Conservation (phyloP, 805 yeast genomes). For the Zygotorulaspora sp. region DNA sequence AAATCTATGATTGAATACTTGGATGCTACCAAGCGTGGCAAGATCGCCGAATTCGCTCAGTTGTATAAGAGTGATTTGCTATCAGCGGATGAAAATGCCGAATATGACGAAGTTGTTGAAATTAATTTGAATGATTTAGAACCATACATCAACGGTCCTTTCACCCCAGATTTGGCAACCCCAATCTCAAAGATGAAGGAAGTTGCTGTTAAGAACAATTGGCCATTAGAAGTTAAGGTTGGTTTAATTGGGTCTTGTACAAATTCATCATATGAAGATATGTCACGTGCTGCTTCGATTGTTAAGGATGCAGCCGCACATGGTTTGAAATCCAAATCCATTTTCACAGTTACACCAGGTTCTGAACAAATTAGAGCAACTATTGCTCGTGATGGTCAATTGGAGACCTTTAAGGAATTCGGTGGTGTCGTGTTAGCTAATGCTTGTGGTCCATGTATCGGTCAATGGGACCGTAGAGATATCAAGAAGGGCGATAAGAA, state of each 20-base stretch:
- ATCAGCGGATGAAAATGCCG: conserved; percentile 86
- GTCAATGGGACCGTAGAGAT: conserved; percentile 97
- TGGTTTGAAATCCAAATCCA: conserved; percentile 87
- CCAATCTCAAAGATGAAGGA: conserved; percentile 85
- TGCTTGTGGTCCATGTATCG: conserved; percentile 99
- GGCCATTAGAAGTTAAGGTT: conserved; percentile 92
- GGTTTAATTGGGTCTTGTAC: conserved; percentile 98
- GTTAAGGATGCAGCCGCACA: conserved; percentile 84
- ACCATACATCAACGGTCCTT: conserved; percentile 97
- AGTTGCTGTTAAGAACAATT: conserved; percentile 75
- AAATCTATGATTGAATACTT: conserved; percentile 83
- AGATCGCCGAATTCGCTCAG: conserved; percentile 78
- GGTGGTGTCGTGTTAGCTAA: conserved; percentile 95
- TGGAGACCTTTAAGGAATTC: conserved; percentile 79
- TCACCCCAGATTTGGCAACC: conserved; percentile 96
- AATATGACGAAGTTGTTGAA: conserved; percentile 90
- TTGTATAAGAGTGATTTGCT: conserved; percentile 63
- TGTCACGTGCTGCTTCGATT: conserved; percentile 93
- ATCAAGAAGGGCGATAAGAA: conserved; percentile 91
- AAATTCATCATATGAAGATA: conserved; percentile 96
- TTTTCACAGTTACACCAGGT: conserved; percentile 95
- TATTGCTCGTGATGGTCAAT: conserved; percentile 92
- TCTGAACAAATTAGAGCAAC: conserved; percentile 98
- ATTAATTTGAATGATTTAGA: conserved; percentile 84
- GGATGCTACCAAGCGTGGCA: conserved; percentile 77